A percentile compares a stretch with the other conserved stretches of the same genome.
phyloP scores from a whole-genome alignment of 2,329 filamentous ascomycete genomes.

The Penicillium occitanis region DNA sequence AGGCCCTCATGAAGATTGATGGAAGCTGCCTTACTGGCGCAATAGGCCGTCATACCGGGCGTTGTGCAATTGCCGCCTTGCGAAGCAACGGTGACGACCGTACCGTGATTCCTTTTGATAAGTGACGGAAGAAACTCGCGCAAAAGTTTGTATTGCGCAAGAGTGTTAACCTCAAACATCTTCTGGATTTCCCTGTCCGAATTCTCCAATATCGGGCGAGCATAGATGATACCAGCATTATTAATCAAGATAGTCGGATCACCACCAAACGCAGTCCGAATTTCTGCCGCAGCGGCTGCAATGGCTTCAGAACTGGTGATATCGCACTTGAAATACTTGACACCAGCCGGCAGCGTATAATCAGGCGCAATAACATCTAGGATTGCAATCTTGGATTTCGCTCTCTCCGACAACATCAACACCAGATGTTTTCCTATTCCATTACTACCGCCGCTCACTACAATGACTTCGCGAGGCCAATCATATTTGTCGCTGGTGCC shows the following conservation, averaged over 20 bases:
- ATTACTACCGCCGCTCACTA: constrained; percentile 72
- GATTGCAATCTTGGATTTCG: constrained; percentile 64
- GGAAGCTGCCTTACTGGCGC: constrained; percentile 49
- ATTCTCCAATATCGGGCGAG: constrained; percentile 45
- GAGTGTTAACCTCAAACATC: constrained; percentile 50
- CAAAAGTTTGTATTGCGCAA: constrained; percentile 49
- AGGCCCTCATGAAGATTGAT: constrained; percentile 52
- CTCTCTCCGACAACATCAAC: constrained; percentile 61
- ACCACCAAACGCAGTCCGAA: constrained; percentile 34
- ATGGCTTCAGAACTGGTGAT: constrained; percentile 27
- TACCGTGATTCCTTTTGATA: constrained; percentile 50
- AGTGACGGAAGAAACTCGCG: constrained; percentile 51
- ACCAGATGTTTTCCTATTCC: constrained; percentile 71
- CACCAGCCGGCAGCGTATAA: constrained; percentile 24
- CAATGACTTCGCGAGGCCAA: constrained; percentile 68
- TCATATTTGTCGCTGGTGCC: constrained; percentile 35
- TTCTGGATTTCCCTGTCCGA: constrained; percentile 40
- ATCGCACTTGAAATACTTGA: constrained; percentile 31
- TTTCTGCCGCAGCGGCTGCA: constrained; percentile 29
- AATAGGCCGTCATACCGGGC: constrained; percentile 51
- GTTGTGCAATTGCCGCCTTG: constrained; percentile 48
- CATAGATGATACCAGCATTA: constrained; percentile 47
- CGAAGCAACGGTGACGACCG: constrained; percentile 56
- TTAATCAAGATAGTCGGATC: constrained; percentile 46
- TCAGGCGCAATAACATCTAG: constrained; percentile 66